A percentile compares a stretch with the other conserved stretches of the same genome.
Conservation (phyloP, 2,329 filamentous ascomycete genomes). For the Leptographium lundbergii region DNA sequence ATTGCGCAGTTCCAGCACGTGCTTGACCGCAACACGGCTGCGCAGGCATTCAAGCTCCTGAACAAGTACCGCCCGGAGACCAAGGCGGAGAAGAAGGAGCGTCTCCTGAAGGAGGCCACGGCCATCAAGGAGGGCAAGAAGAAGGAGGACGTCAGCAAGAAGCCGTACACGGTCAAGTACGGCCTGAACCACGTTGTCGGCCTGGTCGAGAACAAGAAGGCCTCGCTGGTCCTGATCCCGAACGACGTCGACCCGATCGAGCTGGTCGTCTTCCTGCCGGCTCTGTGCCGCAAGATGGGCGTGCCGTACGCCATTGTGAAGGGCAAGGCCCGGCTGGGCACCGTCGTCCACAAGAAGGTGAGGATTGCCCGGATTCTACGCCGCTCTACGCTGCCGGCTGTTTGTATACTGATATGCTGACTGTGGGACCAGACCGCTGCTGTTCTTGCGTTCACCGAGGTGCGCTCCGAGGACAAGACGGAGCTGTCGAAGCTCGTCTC, state of each 20-base stretch:
- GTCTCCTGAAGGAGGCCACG: slow-evolving; percentile 93
- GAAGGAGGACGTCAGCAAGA: slow-evolving; percentile 99
- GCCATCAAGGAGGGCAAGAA: slow-evolving; percentile 98
- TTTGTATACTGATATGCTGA: background rate
- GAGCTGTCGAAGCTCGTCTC: slow-evolving; percentile 95
- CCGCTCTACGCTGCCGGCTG: background rate
- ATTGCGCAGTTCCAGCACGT: slow-evolving; percentile 97
- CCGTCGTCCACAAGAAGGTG: slow-evolving; percentile 99
- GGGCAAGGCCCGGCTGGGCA: slow-evolving; percentile 98
- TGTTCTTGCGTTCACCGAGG: slow-evolving; percentile 90
- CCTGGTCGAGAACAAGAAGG: slow-evolving; percentile 99
- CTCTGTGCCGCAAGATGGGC: slow-evolving; percentile 99
- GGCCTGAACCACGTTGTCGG: slow-evolving; percentile 99
- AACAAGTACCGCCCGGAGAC: slow-evolving; percentile 99
- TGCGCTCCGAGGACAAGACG: slow-evolving; percentile 94
- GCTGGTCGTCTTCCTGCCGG: slow-evolving; percentile 96
- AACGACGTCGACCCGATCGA: slow-evolving; percentile 99
- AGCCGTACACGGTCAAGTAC: slow-evolving; percentile 99
- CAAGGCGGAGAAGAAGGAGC: slow-evolving; percentile 99
- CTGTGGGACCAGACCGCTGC: slow-evolving; percentile 61
- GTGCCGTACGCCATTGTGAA: slow-evolving; percentile 98
- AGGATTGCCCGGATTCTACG: slow-evolving; percentile 9
- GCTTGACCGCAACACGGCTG: slow-evolving; percentile 91
- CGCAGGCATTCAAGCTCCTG: slow-evolving; percentile 96
- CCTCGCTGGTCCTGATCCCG: slow-evolving; percentile 90